phyloP scores from a whole-genome alignment of 768 basidiomycete species.

The Ramaria rubella region DNA sequence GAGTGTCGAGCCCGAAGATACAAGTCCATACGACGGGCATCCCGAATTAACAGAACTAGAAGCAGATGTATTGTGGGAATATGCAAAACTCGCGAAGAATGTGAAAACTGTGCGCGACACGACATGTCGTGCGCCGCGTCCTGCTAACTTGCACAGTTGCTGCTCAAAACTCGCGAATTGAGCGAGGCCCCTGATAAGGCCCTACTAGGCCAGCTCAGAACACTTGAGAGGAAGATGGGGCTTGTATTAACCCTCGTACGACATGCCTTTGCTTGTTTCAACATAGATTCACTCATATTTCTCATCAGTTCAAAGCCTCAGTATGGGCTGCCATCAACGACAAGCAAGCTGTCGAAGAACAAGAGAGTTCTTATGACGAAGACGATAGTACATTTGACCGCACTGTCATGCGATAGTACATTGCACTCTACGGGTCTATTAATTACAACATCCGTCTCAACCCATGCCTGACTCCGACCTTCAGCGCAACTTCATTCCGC shows the following conservation, averaged over 20 bases:
- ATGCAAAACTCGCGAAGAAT: constrained; percentile 78
- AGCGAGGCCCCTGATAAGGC: constrained; percentile 71
- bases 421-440: neutral
- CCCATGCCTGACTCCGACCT: neutral
- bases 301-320: constrained; percentile 82
- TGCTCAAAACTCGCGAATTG: constrained; percentile 59
- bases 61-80: constrained; percentile 85
- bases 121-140: neutral
- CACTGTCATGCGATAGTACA: constrained; percentile 1
- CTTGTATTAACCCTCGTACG: constrained; percentile 86
- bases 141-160: constrained; percentile 38
- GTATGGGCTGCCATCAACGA: constrained; percentile 93
- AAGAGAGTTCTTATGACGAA: neutral
- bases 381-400: constrained; percentile 1
- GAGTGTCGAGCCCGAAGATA: constrained; percentile 13
- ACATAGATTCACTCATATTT: neutral
- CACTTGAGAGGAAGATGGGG: constrained; percentile 91
- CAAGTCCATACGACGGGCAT: constrained; percentile 72
- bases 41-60: constrained; percentile 61
- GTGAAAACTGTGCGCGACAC: constrained; percentile 58
- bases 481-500: constrained; percentile 33
- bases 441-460: neutral
- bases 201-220: constrained; percentile 67
- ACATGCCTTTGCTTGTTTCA: constrained; percentile 8
- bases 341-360: constrained; percentile 37